Base-by-base conservation (phyloP, 805 yeast genomes). In the Candida koratica region DNA sequence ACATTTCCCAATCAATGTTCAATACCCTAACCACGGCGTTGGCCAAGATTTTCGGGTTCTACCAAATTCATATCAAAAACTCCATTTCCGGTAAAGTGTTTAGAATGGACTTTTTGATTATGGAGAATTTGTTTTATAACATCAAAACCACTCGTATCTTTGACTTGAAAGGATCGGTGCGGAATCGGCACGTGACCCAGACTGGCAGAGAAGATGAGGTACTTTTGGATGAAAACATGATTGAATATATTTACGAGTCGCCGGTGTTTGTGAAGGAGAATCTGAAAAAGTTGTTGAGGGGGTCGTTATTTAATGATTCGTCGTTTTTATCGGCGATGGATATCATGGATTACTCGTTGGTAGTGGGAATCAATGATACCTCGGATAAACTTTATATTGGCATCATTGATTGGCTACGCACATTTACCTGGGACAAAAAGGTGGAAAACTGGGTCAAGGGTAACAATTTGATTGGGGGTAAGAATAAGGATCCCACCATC, bases 391-490 rank as follows among this genome's bases (percentile, higher is more conserved):
- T 93, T 24, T 87, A 88, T 13, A 96, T 89, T 10, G 99, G 99
- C 3, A 89, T 93, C 26, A 89, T 93, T 42, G 86, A 93, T 58
- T 93, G 94, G 68, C 79, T 93, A 28, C 64, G 99, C 41, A 88
- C 98, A 0, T 93, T 90, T 51, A 93, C 99, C 0, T 93, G 99
- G 99, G 99, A 93, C 52, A 93, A 93, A 60, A 93, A 89, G 59
- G 76, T 93, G 17, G 99, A 93, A 56, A 88, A 95, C 56, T 93
- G 98, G 98, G 98, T 93, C 24, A 93, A 93, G 56, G 98, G 95
- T 38, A 84, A 86, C 50, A 60, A 59, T 38, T 67, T 93, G 24
- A 95, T 90, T 28, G 88, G 88, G 4, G 80, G 84, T 1, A 90
- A 85, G 49, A 95, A 85, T 46, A 90, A 85, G 49, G 95, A 85